Evolutionary conservation across 2,329 filamentous ascomycete genomes (phyloP).

Genomic region (Trichoderma simmonsii): DNA sequence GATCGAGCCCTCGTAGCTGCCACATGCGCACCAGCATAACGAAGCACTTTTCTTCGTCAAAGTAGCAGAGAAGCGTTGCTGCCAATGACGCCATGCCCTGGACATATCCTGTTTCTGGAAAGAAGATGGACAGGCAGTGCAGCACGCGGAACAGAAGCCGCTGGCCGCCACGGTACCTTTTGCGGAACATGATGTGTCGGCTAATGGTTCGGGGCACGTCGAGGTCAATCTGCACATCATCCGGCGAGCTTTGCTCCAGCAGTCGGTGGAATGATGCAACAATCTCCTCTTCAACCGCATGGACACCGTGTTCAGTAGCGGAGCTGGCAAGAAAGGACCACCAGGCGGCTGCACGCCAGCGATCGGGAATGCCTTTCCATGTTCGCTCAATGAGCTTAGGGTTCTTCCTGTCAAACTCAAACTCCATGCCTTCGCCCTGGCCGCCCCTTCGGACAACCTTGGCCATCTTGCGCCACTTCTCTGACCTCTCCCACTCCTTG

Average conservation of each 20-base stretch:
- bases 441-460: slow-evolving; percentile 50
- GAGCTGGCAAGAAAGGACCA: slow-evolving; percentile 84
- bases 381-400: slow-evolving; percentile 86
- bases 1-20: slow-evolving; percentile 80
- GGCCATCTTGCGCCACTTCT: slow-evolving; percentile 68
- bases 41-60: slow-evolving; percentile 90
- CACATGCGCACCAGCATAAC: slow-evolving; percentile 96
- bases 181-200: slow-evolving; percentile 94
- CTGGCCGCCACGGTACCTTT: slow-evolving; percentile 87
- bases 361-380: slow-evolving; percentile 97
- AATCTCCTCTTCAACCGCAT: slow-evolving; percentile 67
- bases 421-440: slow-evolving; percentile 59
- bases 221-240: slow-evolving; percentile 95
- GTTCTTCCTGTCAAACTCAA: slow-evolving; percentile 77
- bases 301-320: slow-evolving; percentile 60
- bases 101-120: slow-evolving; percentile 88
- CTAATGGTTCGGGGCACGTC: slow-evolving; percentile 95
- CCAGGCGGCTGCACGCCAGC: slow-evolving; percentile 92
- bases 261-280: slow-evolving; percentile 69
- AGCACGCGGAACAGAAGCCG: slow-evolving; percentile 87
- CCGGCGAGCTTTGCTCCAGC: slow-evolving; percentile 71
- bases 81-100: slow-evolving; percentile 96
- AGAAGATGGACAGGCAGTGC: slow-evolving; percentile 87
- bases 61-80: slow-evolving; percentile 92
- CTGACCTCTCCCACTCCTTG: slow-evolving; percentile 60